These are phyloP conservation scores for Lasiosphaeris hirsuta DNA, from an alignment of 495 filamentous ascomycete species.

Conservation along the genomic window DNA sequence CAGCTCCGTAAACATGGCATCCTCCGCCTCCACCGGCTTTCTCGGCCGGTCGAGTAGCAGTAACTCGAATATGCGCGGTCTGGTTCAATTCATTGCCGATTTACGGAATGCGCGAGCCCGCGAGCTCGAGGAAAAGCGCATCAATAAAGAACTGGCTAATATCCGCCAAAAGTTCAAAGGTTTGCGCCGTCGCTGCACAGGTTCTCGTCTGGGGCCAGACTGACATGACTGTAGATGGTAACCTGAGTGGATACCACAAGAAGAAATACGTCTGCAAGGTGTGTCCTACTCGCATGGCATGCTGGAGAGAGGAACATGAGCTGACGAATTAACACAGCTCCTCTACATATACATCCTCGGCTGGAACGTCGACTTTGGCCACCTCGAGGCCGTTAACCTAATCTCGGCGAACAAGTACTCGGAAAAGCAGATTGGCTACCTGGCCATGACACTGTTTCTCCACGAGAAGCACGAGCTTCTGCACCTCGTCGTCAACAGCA, in stretches of 20 bases:
- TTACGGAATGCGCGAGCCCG: constrained; percentile 90
- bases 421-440: constrained; percentile 98
- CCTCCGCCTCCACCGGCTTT: constrained; percentile 53
- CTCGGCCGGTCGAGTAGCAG: constrained; percentile 58
- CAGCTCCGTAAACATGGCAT: constrained; percentile 44
- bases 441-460: constrained; percentile 94
- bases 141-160: constrained; percentile 99
- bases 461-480: constrained; percentile 96
- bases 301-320: not conserved
- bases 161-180: constrained; percentile 87
- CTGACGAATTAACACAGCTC: constrained; percentile 49
- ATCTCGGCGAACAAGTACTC: constrained; percentile 97
- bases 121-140: constrained; percentile 96
- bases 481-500: constrained; percentile 96
- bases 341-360: constrained; percentile 99
- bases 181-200: constrained; percentile 28
- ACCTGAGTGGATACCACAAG: constrained; percentile 92
- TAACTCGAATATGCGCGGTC: constrained; percentile 72
- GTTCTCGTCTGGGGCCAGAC: not conserved
- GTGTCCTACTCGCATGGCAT: constrained; percentile 12
- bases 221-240: constrained; percentile 60
- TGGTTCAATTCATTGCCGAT: constrained; percentile 98
- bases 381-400: constrained; percentile 95
- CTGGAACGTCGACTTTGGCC: constrained; percentile 99
- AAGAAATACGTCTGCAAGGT: constrained; percentile 99